phyloP scores from a whole-genome alignment of 257 asterid genomes.

The Solanum sejunctum region DNA sequence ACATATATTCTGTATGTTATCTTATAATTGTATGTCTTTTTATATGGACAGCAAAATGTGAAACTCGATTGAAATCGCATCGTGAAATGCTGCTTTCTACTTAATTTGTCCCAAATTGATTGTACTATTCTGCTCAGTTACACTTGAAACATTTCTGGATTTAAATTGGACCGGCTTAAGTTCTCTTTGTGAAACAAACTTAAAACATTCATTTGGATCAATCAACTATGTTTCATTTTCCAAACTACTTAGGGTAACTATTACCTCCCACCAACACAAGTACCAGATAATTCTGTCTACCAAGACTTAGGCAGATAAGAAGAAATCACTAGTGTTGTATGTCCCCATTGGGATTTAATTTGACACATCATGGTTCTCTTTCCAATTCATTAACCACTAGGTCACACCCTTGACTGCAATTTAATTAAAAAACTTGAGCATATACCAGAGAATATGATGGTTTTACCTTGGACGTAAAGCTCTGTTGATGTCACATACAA shows the following conservation, averaged over 20 bases:
- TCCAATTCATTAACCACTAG: background rate
- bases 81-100: background rate
- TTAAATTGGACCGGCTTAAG: background rate
- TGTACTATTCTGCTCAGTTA: background rate
- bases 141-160: background rate
- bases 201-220: background rate
- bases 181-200: background rate
- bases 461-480: conserved; percentile 83
- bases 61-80: background rate
- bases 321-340: background rate
- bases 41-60: background rate
- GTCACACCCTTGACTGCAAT: background rate
- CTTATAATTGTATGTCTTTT: background rate
- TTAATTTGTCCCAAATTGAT: background rate
- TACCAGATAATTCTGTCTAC: background rate
- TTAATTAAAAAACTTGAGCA: background rate
- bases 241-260: background rate
- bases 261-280: background rate
- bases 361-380: background rate
- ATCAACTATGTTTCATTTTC: background rate
- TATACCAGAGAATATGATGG: background rate
- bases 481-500: conserved; percentile 64
- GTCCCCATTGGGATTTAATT: background rate
- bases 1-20: background rate
- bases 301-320: background rate